Base-by-base conservation (phyloP, 2,329 filamentous ascomycete species). In the Xylaria multiplex region DNA sequence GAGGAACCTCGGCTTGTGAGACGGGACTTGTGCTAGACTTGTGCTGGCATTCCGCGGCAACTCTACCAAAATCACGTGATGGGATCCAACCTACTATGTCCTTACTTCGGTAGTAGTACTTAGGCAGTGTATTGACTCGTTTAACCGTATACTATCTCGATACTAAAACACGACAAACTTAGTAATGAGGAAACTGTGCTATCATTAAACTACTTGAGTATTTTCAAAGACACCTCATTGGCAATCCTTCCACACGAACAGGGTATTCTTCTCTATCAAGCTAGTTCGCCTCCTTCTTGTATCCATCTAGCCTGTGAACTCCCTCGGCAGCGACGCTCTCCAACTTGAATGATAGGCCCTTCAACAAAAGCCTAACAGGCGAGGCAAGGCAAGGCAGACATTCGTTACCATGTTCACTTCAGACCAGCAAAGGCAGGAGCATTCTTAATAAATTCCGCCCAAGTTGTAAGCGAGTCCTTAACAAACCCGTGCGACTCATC, bases 391-490 rank as follows among this genome's bases (percentile, higher is more conserved):
- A 13, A 5, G 11, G 32, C 19, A 6, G 13, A 45, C 40, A 6
- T 43, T 9, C 11, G 22, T 43, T 30, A 1, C n/a, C n/a, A 2
- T 13, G 1, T 50, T 73, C 71, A 81, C 68, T 81, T 77, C 67
- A 81, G 71, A 6, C 73, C 77, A 52, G 75, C 74, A 66, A 79
- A 81, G 19, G 71, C 74, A 53, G 75, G 71, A 32, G 75, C 70
- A 30, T 72, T 75, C 70, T 73, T 76, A 64, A 78, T 68, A 53
- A 75, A 81, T 53, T 82, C 81, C 62, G 77, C 78, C 78, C 79
- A 83, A 2, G 77, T 81, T 2, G 79, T 82, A 66, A 80, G 74
- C 69, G 76, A 74, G 52, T 82, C 79, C 61, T 77, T 76, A 60
- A 82, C 57, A 64, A 79, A 67, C 54, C 65, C 68, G 30, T 77